A percentile compares a stretch with the other conserved stretches of the same genome.
These are phyloP conservation scores for Nicotiana obtusifolia DNA, from an alignment of 257 asterid species.

Conservation along the genomic window DNA sequence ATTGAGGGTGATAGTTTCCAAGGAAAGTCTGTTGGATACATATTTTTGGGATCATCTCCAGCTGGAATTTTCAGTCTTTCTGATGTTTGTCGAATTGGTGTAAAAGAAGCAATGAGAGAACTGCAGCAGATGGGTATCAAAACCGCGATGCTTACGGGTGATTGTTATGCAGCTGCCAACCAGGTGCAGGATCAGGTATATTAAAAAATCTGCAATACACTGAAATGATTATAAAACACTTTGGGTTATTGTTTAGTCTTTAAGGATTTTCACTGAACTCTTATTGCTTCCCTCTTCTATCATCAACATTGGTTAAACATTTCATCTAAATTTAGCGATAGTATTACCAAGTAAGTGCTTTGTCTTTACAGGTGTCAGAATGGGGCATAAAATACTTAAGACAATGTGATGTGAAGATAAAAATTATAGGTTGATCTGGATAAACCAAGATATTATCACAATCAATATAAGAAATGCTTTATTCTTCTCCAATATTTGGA, in stretches of 20 bases:
- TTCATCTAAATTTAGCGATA: background rate
- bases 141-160: conserved; percentile 87
- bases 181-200: conserved; percentile 67
- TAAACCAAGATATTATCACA: background rate
- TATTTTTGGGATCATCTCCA: conserved; percentile 52
- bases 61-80: conserved; percentile 58
- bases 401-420: background rate
- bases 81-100: conserved; percentile 77
- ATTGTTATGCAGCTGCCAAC: conserved; percentile 62
- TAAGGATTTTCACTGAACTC: background rate
- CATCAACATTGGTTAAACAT: background rate
- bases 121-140: conserved; percentile 60
- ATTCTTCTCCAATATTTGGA: background rate
- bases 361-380: background rate
- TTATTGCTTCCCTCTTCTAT: background rate
- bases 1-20: conserved; percentile 40
- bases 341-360: background rate
- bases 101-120: conserved; percentile 64
- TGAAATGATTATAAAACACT: background rate
- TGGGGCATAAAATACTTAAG: background rate
- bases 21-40: conserved; percentile 64
- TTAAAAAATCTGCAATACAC: background rate
- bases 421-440: background rate
- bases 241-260: background rate
- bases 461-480: background rate